Evolutionary conservation across 305 asterid species (phyloP).

Genomic region (Fraxinus platypoda): DNA sequence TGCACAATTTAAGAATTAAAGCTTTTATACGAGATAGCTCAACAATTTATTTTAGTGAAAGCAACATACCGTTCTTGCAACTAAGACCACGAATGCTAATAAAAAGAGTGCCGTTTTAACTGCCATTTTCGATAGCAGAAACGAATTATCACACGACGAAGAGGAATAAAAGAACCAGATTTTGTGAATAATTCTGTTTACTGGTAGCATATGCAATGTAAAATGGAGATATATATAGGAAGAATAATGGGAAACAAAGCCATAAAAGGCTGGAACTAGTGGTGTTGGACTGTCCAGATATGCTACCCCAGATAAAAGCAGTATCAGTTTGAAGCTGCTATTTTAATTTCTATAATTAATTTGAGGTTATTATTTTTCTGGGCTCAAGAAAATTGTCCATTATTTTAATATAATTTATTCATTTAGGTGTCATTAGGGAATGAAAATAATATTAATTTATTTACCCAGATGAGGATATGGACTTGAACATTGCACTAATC

Average conservation of each 20-base stretch:
- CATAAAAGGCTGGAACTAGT: constrained; percentile 32
- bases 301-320: constrained; percentile 22
- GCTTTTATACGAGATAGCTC: neutral
- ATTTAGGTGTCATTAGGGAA: neutral
- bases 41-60: too few relatives aligned
- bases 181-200: neutral
- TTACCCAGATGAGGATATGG: neutral
- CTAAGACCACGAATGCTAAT: constrained; percentile 32
- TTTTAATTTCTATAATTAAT: too few relatives aligned
- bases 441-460: neutral
- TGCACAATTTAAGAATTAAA: neutral
- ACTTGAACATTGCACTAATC: neutral
- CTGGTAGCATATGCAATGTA: neutral
- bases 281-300: neutral
- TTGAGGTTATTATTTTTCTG: neutral
- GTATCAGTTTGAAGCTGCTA: neutral
- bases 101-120: constrained; percentile 32
- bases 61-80: neutral
- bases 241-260: neutral
- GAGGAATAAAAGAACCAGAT: neutral
- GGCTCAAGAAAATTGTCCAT: neutral
- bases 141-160: neutral
- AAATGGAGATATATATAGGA: constrained; percentile 27
- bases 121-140: constrained; percentile 30
- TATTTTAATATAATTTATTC: neutral